Evolutionary conservation across 805 yeast species (phyloP), one percentile per base, ranked within the genome.

Genomic region (Tetrapisispora iriomotensis): DNA sequence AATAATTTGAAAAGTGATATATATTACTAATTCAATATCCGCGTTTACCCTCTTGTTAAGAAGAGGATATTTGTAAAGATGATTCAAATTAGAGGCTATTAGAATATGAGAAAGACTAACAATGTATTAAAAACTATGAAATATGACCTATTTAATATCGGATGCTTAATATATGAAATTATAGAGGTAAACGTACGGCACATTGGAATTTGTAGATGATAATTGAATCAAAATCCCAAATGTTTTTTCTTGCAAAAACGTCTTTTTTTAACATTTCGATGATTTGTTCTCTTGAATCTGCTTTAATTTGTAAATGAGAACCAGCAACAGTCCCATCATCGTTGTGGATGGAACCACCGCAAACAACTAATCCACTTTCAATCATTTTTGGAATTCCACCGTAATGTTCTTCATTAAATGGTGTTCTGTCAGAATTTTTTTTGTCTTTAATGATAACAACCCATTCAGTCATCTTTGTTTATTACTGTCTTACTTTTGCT

Each of bases 171-270:
- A n/a, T n/a, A 27, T 8, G 4, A 3, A 21, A 6, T 23, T 33
- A 33, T 24, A 33, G 15, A 23, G 61, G 64, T 37, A 61, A 48
- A 56, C 75, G 70, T 38, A 62, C 67, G 34, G 73, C 74, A 49
- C 70, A 60, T 15, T 67, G 70, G 38, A 54, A 57, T 34, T 86
- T 86, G 51, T 73, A 70, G 29, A 80, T 72, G 46, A 77, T 52
- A 15, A 72, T 79, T 39, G 67, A 70, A 28, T 74, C 74, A 44
- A 82, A 54, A 56, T 84, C 94, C 94, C 94, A 84, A 43, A 84
- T 71, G 2, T 86, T 88, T 26, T 68, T 66, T 48, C 66, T 68
- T 48, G 72, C 72, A 58, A 77, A 84, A 26, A 76, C 57, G 54
- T 84, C 94, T 36, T 64, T 50, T 51, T 77, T 72, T 57, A 84